Evolutionary conservation across 306 rosid species (phyloP), one percentile per base, ranked within the genome.

Genomic region (Acmispon strigosus): DNA sequence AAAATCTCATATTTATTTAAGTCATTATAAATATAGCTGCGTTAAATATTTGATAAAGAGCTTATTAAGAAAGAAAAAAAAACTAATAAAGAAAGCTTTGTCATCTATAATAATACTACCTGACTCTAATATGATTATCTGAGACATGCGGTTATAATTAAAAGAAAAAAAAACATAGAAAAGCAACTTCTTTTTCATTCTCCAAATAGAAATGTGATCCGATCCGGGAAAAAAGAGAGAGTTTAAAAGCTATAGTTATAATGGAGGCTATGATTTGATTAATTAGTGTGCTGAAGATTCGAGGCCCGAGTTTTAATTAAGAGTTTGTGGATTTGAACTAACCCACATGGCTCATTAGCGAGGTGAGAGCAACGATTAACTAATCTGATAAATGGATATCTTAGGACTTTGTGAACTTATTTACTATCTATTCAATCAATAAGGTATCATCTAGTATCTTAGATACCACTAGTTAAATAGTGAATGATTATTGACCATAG

Each of bases 401-500:
- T 51, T 37, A 24, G 17, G 67, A 13, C 16, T 64, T 64, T 36
- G 13, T 54, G 56, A 56, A 36, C 8, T 36, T 56, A 42, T 24
- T 70, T 53, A 50, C 29, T 17, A 45, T 9, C 10, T 56, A n/a
- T 8, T 10, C 16, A 16, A 37, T 61, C 9, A 37, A 20, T 39
- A 18, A 34, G 52, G 74, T 66, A 19, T 69, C 27, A 75, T 74
- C 45, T 18, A 20, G 49, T 27, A 27, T 27, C 32, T 20, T 17
- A 20, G 42, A 36, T 4, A 56, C 56, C 72, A 51, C 59, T 72
- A 22, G 64, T 64, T 42, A 27, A 27, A 27, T 4, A 14, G 58
- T 76, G 78, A 50, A 73, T 65, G 64, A 70, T 11, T 34, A 27
- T 53, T 62, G 39, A 42, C 1, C 47, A 47, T 53, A 62, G 67